phyloP scores from a whole-genome alignment of 2,329 filamentous ascomycete species.

The Xylaria sp. region DNA sequence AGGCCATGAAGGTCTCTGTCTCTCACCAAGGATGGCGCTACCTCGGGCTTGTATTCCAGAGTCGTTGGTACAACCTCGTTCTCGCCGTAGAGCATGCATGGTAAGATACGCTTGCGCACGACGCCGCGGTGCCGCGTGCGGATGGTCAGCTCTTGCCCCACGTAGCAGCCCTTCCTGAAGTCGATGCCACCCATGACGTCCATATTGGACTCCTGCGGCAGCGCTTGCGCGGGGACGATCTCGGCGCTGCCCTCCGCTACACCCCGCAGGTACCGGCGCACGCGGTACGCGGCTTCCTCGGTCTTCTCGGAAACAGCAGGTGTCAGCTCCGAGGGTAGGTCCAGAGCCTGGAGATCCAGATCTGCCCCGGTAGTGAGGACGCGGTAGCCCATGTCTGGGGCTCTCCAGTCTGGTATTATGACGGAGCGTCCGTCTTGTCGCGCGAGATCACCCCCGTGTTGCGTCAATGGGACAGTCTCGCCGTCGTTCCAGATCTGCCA shows the following conservation, averaged over 20 bases:
- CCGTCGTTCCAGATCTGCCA: conserved; percentile 80
- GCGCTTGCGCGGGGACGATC: conserved; percentile 74
- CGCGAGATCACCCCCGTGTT: conserved; percentile 24
- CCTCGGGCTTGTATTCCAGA: conserved; percentile 59
- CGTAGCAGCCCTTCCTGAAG: conserved; percentile 96
- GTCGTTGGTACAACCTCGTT: conserved; percentile 53
- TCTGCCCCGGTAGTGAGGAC: conserved; percentile 45
- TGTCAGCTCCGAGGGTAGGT: conserved; percentile 48
- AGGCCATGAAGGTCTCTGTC: conserved; percentile 47
- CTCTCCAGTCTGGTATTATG: conserved; percentile 63
- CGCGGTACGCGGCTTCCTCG: conserved; percentile 72
- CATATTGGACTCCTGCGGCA: conserved; percentile 91
- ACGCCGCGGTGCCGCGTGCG: conserved; percentile 94
- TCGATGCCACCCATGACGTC: conserved; percentile 88
- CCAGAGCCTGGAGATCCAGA: conserved; percentile 46
- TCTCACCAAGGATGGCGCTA: not conserved
- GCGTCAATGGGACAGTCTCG: conserved; percentile 7
- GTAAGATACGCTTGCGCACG: conserved; percentile 88
- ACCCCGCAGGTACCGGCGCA: conserved; percentile 82
- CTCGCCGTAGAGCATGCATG: conserved; percentile 75
- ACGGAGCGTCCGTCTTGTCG: conserved; percentile 43
- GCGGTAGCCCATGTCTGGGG: conserved; percentile 67
- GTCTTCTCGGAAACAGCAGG: conserved; percentile 53
- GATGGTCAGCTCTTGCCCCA: conserved; percentile 96
- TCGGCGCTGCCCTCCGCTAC: conserved; percentile 88